Evolutionary conservation across 1,284 basidiomycete species (phyloP).

Genomic region (Pterulicium gracile): DNA sequence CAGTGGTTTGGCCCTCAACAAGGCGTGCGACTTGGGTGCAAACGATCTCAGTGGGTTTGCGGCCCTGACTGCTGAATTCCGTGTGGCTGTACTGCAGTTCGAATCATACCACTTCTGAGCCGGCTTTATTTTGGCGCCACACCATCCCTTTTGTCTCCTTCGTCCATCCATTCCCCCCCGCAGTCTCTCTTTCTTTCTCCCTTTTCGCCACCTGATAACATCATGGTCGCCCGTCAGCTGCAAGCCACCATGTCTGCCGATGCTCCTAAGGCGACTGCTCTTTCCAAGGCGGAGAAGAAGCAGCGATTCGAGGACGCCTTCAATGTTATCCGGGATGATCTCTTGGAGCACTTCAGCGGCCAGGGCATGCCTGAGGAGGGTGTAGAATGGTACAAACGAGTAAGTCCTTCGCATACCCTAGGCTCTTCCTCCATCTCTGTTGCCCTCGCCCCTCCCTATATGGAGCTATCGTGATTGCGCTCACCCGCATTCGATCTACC

Average conservation of each 20-base stretch:
- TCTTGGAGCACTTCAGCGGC: slow-evolving; percentile 34
- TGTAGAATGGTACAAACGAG: slow-evolving; percentile 50
- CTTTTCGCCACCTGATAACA: background rate
- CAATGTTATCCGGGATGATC: slow-evolving; percentile 18
- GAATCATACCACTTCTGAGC: too few species aligned
- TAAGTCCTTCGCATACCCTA: slow-evolving; percentile 18
- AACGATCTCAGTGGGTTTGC: too few species aligned
- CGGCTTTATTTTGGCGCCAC: background rate
- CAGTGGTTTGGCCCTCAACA: too few species aligned
- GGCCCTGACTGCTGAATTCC: too few species aligned
- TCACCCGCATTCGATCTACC: background rate
- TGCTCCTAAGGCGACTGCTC: background rate
- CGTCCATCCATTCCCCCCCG: background rate
- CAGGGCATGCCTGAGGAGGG: slow-evolving; percentile 55
- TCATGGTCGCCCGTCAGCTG: background rate
- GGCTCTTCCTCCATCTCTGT: background rate
- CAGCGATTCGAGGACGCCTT: slow-evolving; percentile 20
- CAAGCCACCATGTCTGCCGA: background rate
- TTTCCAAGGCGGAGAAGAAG: slow-evolving; percentile 16
- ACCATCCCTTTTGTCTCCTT: background rate
- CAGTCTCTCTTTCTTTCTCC: background rate
- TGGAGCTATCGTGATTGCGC: background rate
- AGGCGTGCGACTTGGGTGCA: too few species aligned
- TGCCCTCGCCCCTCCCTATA: background rate
- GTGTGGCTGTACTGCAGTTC: too few species aligned